These are phyloP conservation scores for Kwoniella newhampshirensis DNA, from an alignment of 768 basidiomycete species.

Conservation along the genomic window DNA sequence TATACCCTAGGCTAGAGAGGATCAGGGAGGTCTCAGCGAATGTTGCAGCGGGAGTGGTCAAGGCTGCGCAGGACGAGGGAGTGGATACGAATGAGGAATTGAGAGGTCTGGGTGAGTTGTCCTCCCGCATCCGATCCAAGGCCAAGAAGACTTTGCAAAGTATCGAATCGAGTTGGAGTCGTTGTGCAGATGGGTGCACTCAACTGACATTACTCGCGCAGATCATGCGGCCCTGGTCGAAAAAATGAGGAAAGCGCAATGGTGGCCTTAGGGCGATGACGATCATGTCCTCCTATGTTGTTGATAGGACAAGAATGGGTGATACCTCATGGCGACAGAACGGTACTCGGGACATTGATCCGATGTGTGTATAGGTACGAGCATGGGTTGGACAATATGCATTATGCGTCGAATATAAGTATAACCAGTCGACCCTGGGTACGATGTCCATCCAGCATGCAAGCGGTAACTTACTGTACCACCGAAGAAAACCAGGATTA, in stretches of 20 bases:
- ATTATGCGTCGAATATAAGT: no score
- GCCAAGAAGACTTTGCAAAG: no score
- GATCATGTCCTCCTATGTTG: conserved; percentile 11
- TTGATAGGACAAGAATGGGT: conserved; percentile 18
- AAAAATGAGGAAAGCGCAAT: conserved; percentile 26
- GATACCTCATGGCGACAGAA: no score
- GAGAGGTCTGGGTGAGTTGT: conserved; percentile 29
- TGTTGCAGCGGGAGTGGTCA: conserved; percentile 74
- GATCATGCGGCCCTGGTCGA: conserved; percentile 17
- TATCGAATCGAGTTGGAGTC: no score
- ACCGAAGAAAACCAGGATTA: no score
- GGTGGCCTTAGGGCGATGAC: conserved; percentile 13
- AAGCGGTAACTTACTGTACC: no score
- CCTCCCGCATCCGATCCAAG: no score
- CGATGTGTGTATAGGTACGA: no score
- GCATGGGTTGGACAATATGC: no score
- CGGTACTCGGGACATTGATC: no score
- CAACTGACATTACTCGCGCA: conserved; percentile 1
- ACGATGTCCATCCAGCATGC: no score
- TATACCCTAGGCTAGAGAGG: conserved; percentile 84
- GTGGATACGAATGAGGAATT: conserved; percentile 28
- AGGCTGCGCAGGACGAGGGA: conserved; percentile 71
- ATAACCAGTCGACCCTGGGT: no score
- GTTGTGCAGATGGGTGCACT: not conserved
- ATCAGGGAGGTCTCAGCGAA: conserved; percentile 77